Conservation (phyloP, 169 alveolate genomes). For the Cryptosporidium felis region DNA sequence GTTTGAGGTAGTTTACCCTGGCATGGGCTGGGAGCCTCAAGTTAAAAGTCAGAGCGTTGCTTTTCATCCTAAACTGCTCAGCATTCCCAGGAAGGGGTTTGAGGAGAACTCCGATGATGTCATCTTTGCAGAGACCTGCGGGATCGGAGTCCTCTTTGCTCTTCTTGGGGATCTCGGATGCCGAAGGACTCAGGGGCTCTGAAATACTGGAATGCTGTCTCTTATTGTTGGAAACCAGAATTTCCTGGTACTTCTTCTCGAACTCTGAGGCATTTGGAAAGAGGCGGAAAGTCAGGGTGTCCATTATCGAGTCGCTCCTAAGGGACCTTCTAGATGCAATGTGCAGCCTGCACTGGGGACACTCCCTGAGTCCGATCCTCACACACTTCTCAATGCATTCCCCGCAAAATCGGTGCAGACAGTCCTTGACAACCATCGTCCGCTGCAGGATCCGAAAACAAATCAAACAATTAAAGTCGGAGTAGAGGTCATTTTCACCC, state of each 20-base stretch:
- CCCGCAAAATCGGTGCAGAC: slow-evolving; percentile 84
- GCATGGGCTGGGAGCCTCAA: slow-evolving; percentile 28
- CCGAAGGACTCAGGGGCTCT: not conserved
- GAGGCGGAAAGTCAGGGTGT: slow-evolving; percentile 73
- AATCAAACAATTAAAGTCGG: slow-evolving; percentile 58
- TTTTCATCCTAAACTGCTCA: not conserved
- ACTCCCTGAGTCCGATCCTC: slow-evolving; percentile 79
- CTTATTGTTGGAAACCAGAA: slow-evolving; percentile 14
- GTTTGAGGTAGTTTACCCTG: slow-evolving; percentile 11
- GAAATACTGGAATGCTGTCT: not conserved
- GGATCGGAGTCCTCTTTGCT: not conserved
- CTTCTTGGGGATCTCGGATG: too few species aligned
- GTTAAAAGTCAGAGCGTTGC: not conserved
- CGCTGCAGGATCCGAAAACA: slow-evolving; percentile 36
- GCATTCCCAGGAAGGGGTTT: not conserved
- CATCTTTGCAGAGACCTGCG: not conserved
- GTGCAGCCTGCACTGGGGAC: slow-evolving; percentile 83
- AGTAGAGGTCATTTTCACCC: slow-evolving; percentile 58
- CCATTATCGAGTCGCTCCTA: slow-evolving; percentile 77
- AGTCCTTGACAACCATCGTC: slow-evolving; percentile 79
- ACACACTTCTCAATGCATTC: slow-evolving; percentile 84
- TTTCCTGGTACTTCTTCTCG: slow-evolving; percentile 43
- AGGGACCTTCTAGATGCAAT: slow-evolving; percentile 80
- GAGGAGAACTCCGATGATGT: slow-evolving; percentile 15
- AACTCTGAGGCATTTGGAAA: slow-evolving; percentile 74